Conservation (phyloP, 495 filamentous ascomycete genomes). For the Xylaria grammica region DNA sequence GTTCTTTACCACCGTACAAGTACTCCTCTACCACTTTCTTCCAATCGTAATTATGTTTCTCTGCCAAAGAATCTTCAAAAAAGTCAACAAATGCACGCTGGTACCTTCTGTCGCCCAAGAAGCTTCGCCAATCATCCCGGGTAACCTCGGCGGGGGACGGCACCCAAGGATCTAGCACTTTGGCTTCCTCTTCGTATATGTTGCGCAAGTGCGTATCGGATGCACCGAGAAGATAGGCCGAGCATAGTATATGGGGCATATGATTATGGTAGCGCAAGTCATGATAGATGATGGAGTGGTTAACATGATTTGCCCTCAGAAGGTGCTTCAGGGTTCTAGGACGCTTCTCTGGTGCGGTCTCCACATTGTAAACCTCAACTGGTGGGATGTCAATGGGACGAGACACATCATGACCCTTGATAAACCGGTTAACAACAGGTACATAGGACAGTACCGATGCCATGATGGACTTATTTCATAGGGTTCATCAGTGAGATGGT, state of each 20-base stretch:
- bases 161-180: conserved; percentile 77
- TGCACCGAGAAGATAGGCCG: conserved; percentile 84
- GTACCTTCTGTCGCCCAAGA: conserved; percentile 76
- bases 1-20: conserved; percentile 74
- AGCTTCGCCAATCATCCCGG: conserved; percentile 83
- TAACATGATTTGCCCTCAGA: conserved; percentile 87
- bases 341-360: conserved; percentile 76
- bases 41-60: conserved; percentile 80
- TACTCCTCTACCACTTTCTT: conserved; percentile 75
- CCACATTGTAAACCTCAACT: conserved; percentile 76
- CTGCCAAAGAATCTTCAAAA: conserved; percentile 84
- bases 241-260: conserved; percentile 80
- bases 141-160: conserved; percentile 85
- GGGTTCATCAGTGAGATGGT: conserved; percentile 7
- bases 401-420: conserved; percentile 31
- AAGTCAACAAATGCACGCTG: conserved; percentile 91
- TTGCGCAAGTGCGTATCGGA: conserved; percentile 69
- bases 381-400: conserved; percentile 67
- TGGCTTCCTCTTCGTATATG: conserved; percentile 78
- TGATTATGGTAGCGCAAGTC: conserved; percentile 85
- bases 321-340: conserved; percentile 87
- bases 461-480: conserved; percentile 36
- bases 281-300: conserved; percentile 82
- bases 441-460: conserved; percentile 54
- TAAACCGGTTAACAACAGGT: conserved; percentile 52